These are phyloP conservation scores for Myxozyma melibiosi DNA, from an alignment of 805 yeast species.

Conservation along the genomic window DNA sequence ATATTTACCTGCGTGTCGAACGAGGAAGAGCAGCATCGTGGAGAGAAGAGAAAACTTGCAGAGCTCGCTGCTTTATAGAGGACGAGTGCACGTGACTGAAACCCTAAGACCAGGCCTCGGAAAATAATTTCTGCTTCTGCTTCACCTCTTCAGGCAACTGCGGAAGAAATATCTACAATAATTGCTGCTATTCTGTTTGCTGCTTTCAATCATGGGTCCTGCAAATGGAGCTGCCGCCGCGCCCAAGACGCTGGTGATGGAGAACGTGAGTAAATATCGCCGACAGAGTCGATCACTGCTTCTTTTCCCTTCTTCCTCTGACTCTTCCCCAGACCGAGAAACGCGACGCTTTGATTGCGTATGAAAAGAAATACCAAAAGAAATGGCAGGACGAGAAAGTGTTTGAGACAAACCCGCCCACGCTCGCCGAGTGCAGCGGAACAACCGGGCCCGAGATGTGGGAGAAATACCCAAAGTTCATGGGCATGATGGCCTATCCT, in stretches of 20 bases:
- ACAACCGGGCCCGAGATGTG: conserved; percentile 65
- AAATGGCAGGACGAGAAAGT: conserved; percentile 84
- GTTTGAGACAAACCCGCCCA: conserved; percentile 88
- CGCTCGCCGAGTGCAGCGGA: conserved; percentile 59
- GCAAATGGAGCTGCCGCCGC: conserved; percentile 12
- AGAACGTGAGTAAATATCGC: conserved; percentile 1
- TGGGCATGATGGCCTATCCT: conserved; percentile 96
- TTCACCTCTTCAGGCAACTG: background rate
- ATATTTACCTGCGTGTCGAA: conserved; percentile 30
- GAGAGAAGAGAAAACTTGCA: background rate
- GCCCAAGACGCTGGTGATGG: conserved; percentile 20
- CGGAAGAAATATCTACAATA: background rate
- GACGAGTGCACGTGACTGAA: background rate
- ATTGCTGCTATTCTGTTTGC: background rate
- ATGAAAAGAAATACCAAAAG: conserved; percentile 85
- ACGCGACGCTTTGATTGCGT: conserved; percentile 87
- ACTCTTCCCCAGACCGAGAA: conserved; percentile 68
- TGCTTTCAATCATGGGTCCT: background rate
- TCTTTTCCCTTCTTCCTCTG: background rate
- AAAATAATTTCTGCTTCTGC: background rate
- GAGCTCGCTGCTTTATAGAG: too few species aligned
- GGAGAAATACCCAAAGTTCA: conserved; percentile 78
- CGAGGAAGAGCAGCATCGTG: conserved; percentile 19
- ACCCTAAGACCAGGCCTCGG: background rate
- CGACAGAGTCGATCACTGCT: too few species aligned